phyloP scores from a whole-genome alignment of 768 basidiomycete species.

The Leccinellum albellum region DNA sequence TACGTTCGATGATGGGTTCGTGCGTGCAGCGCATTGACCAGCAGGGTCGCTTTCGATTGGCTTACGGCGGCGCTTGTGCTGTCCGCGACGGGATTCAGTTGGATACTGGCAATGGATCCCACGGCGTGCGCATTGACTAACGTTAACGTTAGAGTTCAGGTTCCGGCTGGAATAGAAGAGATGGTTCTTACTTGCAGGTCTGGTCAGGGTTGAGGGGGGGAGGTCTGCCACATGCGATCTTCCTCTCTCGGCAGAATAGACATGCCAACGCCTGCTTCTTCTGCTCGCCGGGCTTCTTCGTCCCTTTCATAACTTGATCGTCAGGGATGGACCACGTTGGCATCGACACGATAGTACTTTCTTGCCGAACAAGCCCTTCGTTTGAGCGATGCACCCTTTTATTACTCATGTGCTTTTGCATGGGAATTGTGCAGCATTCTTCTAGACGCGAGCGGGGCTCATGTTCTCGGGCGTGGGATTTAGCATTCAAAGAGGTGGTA shows the following conservation, averaged over 20 bases:
- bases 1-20: constrained; percentile 19
- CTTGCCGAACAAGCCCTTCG: constrained; percentile 30
- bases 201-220: constrained; percentile 34
- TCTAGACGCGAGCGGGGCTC: constrained; percentile 24
- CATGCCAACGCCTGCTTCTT: constrained; percentile 47
- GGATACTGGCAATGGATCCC: constrained; percentile 45
- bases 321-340: constrained; percentile 34
- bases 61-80: constrained; percentile 40
- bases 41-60: constrained; percentile 25
- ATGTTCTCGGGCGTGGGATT: constrained; percentile 17
- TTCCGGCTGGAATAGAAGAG: constrained; percentile 1
- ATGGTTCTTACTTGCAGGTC: constrained; percentile 46
- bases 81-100: constrained; percentile 47
- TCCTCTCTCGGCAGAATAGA: constrained; percentile 47
- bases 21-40: constrained; percentile 16
- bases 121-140: constrained; percentile 46
- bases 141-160: constrained; percentile 16
- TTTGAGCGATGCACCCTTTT: constrained; percentile 28
- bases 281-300: constrained; percentile 35
- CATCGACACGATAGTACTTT: constrained; percentile 19
- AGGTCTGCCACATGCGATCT: constrained; percentile 48
- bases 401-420: constrained; percentile 21
- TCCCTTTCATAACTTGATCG: constrained; percentile 30
- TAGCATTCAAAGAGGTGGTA: constrained; percentile 6
- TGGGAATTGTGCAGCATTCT: constrained; percentile 19